A percentile compares a stretch with the other conserved stretches of the same genome.
Conservation (phyloP, 345 rosid species). For the Kandelia obovata region DNA sequence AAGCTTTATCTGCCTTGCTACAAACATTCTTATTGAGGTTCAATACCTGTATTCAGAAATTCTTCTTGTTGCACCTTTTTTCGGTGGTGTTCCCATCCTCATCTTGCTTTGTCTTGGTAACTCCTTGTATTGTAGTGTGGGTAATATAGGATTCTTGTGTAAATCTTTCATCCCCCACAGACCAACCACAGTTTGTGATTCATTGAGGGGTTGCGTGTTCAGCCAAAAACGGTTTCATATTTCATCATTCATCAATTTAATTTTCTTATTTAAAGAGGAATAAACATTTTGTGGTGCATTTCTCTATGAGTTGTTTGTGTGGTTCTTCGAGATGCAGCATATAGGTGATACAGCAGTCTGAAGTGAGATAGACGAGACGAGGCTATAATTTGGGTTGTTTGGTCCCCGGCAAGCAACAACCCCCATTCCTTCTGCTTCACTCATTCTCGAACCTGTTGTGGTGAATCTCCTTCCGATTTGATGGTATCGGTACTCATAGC, state of each 20-base stretch:
- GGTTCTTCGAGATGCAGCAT: conserved; percentile 7
- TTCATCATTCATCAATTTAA: conserved; percentile 36
- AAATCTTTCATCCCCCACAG: conserved; percentile 23
- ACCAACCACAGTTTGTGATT: conserved; percentile 41
- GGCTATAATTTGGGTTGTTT: not conserved
- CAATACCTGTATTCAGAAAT: conserved; percentile 37
- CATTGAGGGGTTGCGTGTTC: conserved; percentile 41
- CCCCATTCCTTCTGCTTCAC: not conserved
- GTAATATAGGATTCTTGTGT: conserved; percentile 39
- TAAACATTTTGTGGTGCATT: conserved; percentile 29
- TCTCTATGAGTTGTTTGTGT: not conserved
- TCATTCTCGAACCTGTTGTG: not conserved
- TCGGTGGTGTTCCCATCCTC: conserved; percentile 28
- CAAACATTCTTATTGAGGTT: conserved; percentile 40
- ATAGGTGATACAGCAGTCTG: not conserved
- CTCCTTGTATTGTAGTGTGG: conserved; percentile 33
- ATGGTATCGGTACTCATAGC: not conserved
- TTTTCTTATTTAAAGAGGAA: conserved; percentile 44
- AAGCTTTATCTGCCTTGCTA: conserved; percentile 24
- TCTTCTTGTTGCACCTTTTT: conserved; percentile 43
- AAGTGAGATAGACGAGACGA: not conserved
- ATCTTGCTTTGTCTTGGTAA: conserved; percentile 27
- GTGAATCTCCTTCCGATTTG: not conserved
- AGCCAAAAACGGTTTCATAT: conserved; percentile 38
- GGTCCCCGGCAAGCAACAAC: not conserved